Evolutionary conservation across 164 flowering plant species (phyloP).

Genomic region (Vitis rotundifolia): DNA sequence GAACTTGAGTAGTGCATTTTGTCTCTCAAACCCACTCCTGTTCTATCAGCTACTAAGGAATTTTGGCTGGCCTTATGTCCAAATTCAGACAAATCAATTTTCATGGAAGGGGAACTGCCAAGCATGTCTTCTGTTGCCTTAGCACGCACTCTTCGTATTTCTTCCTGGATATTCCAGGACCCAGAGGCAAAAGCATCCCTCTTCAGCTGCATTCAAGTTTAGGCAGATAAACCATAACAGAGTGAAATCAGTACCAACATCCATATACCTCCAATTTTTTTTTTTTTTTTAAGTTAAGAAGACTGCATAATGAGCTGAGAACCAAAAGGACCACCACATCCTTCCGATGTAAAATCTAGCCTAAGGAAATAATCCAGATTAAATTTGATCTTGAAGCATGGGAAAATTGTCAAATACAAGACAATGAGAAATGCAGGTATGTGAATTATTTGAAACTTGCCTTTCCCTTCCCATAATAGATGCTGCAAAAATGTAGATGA

Average conservation of each 20-base stretch:
- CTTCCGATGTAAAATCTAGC: no score
- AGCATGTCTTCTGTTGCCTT: conserved; percentile 72
- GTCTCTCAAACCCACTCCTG: conserved; percentile 6
- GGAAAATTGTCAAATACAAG: no score
- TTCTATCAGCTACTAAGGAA: conserved; percentile 14
- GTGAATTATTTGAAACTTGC: no score
- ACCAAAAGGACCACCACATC: no score
- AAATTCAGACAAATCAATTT: conserved; percentile 16
- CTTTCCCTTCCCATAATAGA: no score
- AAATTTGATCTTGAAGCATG: no score
- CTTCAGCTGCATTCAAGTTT: conserved; percentile 33
- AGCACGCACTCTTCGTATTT: conserved; percentile 70
- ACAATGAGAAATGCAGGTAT: no score
- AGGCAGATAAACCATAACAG: background rate
- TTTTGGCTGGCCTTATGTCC: conserved; percentile 20
- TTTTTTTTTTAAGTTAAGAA: background rate
- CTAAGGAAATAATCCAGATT: no score
- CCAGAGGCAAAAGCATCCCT: conserved; percentile 43
- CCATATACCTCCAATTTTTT: background rate
- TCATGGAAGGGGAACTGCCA: conserved; percentile 33
- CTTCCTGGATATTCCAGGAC: conserved; percentile 68
- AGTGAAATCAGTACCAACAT: background rate
- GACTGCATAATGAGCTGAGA: no score
- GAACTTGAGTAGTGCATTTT: conserved; percentile 6
- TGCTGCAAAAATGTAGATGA: no score